Evolutionary conservation across 148 eudicot species (phyloP).

Genomic region (Cornus kousa): DNA sequence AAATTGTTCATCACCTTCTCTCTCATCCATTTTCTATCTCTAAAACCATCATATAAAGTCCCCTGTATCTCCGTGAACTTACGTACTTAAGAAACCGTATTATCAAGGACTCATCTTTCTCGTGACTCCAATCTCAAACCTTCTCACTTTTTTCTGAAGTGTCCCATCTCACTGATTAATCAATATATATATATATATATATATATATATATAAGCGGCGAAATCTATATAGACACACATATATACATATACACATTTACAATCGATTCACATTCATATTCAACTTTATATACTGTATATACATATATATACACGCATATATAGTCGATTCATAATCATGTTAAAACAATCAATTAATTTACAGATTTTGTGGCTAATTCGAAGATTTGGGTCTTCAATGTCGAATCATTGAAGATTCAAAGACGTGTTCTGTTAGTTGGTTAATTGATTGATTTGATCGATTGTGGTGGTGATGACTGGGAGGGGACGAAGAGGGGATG

Average conservation of each 20-base stretch:
- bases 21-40: background rate
- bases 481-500: slow-evolving; percentile 2
- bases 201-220: background rate
- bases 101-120: background rate
- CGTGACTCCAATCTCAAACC: slow-evolving; percentile 3
- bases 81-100: background rate
- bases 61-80: background rate
- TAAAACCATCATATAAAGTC: background rate
- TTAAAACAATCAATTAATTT: background rate
- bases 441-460: background rate
- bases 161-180: background rate
- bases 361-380: background rate
- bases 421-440: too few species aligned
- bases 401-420: background rate
- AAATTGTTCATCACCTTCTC: background rate
- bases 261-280: background rate
- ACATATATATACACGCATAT: too few species aligned
- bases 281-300: too few species aligned
- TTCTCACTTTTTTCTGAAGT: background rate
- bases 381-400: background rate
- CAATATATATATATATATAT: background rate
- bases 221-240: background rate
- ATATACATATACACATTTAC: background rate
- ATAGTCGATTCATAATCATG: too few species aligned
- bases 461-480: background rate